Conservation (phyloP, 345 rosid species). For the Stellera chamaejasme region DNA sequence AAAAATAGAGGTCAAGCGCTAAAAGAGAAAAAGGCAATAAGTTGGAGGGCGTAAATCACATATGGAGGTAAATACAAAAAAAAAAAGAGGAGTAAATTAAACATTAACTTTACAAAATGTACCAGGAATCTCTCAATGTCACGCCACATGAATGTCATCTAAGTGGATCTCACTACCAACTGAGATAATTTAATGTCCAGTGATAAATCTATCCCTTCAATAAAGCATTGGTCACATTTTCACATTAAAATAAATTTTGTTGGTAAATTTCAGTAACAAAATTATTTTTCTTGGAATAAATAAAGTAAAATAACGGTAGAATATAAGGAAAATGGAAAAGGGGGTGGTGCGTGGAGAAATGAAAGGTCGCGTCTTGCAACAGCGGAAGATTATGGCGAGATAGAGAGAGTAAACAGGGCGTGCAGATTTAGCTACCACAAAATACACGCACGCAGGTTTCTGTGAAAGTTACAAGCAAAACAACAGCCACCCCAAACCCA, state of each 20-base stretch:
- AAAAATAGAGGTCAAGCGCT: too few species aligned
- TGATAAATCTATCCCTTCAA: too few species aligned
- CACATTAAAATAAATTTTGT: too few species aligned
- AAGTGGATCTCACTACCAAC: neutral
- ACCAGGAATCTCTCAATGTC: neutral
- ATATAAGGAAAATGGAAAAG: slow-evolving; percentile 6
- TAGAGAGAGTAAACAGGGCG: neutral
- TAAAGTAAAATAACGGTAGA: neutral
- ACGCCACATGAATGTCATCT: neutral
- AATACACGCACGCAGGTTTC: neutral
- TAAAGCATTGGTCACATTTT: too few species aligned
- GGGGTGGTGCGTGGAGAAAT: neutral
- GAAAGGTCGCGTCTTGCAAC: slow-evolving; percentile 16
- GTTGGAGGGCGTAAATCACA: too few species aligned
- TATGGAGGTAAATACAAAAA: too few species aligned
- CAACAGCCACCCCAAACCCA: slow-evolving; percentile 13
- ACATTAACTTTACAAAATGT: neutral
- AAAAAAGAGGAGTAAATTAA: neutral
- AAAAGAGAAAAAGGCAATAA: too few species aligned
- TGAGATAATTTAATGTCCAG: neutral
- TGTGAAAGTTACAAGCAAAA: slow-evolving; percentile 5
- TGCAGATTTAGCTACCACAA: neutral
- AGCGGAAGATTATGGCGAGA: neutral
- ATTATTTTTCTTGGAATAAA: too few species aligned
- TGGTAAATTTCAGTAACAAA: neutral